Evolutionary conservation across 768 basidiomycete genomes (phyloP), one percentile per base, ranked within the genome.

Genomic region (Galerina marginata): DNA sequence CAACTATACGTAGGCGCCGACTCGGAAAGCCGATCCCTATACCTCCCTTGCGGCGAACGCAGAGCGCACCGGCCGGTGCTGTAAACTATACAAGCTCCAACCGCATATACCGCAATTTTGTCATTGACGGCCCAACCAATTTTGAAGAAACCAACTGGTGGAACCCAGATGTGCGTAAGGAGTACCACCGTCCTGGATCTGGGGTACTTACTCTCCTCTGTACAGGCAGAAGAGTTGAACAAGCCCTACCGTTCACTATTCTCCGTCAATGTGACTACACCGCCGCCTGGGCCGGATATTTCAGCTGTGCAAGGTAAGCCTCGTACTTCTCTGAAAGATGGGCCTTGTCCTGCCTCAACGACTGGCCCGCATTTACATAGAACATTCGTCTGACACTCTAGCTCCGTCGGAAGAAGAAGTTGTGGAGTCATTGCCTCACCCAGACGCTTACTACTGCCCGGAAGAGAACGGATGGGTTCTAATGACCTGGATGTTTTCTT

Each of bases 391-490:
- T 6, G 60, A 65, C 29, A 43, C 54, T 9, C 56, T 73, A 46
- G 64, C 73, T n/a, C 68, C 77, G 1, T 79, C 86, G n/a, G 77
- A 81, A 58, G 84, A 86, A 40, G 90, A 92, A 65, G 77, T 88
- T 6, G 82, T 80, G n/a, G 83, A 81, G 15, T 82, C 91, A 36
- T 80, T 91, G 33, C 92, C 93, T 11, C 92, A 95, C 69, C 88
- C 92, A 4, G 85, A 91, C 65, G 91, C 90, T 12, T 91, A 91
- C 70, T 95, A 90, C 69, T 94, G 92, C 68, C 84, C 86, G 16
- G 87, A 86, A 69, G 90, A 93, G 58, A 91, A 93, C 65, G 88
- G 89, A 6, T 95, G 92, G 92, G 83, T 92, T 37, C 81, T 94
- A 42, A 77, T 93, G 12, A 79, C 77, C 43, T 91, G 89, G 88